phyloP scores from a whole-genome alignment of 2,329 filamentous ascomycete species.

The Aspergillus sp. region DNA sequence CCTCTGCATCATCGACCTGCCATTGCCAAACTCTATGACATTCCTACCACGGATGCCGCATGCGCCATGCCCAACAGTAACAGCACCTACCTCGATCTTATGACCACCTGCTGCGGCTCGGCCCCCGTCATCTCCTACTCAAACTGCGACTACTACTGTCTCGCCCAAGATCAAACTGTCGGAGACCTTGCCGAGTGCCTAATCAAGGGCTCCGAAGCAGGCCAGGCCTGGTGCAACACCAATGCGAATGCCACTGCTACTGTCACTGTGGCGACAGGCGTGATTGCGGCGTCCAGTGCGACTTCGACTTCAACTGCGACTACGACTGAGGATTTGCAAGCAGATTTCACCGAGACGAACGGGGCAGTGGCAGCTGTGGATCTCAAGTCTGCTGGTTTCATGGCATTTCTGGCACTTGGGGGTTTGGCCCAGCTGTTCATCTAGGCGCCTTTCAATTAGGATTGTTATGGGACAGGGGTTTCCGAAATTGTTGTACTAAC shows the following conservation, averaged over 20 bases:
- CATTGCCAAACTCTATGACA: conserved; percentile 26
- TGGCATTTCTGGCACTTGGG: not conserved
- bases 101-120: conserved; percentile 27
- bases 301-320: not conserved
- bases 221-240: conserved; percentile 31
- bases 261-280: conserved; percentile 6
- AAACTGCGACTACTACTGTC: conserved; percentile 31
- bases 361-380: not conserved
- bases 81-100: conserved; percentile 26
- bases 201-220: conserved; percentile 25
- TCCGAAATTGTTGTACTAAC: not conserved
- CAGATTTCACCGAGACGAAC: not conserved
- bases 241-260: conserved; percentile 30
- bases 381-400: not conserved
- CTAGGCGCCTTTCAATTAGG: not conserved
- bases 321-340: not conserved
- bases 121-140: conserved; percentile 27
- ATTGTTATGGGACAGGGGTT: too few species aligned
- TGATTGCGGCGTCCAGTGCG: not conserved
- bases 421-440: not conserved
- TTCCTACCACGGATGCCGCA: conserved; percentile 30
- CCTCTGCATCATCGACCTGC: conserved; percentile 28
- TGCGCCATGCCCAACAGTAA: conserved; percentile 29
- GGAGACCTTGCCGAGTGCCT: conserved; percentile 27
- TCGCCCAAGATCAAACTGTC: conserved; percentile 27